Base-by-base conservation (phyloP, 2,329 filamentous ascomycete species). In the Beauveria bassiana region DNA sequence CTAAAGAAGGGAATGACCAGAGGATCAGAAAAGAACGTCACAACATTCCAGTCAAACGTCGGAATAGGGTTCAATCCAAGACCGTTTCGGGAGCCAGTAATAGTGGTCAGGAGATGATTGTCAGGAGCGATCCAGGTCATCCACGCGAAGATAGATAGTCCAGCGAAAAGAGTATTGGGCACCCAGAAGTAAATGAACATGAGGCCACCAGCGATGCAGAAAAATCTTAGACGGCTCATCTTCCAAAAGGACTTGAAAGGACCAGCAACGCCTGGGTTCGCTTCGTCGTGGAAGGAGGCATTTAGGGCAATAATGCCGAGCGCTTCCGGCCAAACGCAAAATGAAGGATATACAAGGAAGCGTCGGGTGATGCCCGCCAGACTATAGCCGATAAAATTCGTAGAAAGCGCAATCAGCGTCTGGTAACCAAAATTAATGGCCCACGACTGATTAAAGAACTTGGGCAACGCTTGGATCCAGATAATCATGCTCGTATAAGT, bases 101-200 rank as follows among this genome's bases (percentile, higher is more conserved):
- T 66, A 8, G 72, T 62, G 8, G 71, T 70, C 1, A 77, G 66
- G 1, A 68, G 72, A 31, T 72, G 64, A 52, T 73, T 78, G 31
- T 70, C 65, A 0, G 78, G 79, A 0, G 74, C 70, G 52, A 82
- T 81, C 79, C 80, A 83, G 0, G 76, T 77, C 31, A 79, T 73
- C 78, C 79, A 83, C 68, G 76, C 78, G 66, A 82, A 82, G 20
- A 73, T 63, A 2, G 72, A 74, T 5, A 81, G 65, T 2, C 73
- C 76, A n/a, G 71, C 69, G 65, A 81, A 82, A 14, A 83, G 68
- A 61, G 75, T 80, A 62, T 78, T 75, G 0, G 80, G 81, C 47
- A 84, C 71, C 78, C 78, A 82, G 64, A 78, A 82, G 67, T 76
- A 83, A 3, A 79, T 60, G 56, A 82, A 82, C 75, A 81, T 81